These are phyloP conservation scores for Trypanosoma rangeli DNA, from an alignment of 208 protist species.

Conservation along the genomic window DNA sequence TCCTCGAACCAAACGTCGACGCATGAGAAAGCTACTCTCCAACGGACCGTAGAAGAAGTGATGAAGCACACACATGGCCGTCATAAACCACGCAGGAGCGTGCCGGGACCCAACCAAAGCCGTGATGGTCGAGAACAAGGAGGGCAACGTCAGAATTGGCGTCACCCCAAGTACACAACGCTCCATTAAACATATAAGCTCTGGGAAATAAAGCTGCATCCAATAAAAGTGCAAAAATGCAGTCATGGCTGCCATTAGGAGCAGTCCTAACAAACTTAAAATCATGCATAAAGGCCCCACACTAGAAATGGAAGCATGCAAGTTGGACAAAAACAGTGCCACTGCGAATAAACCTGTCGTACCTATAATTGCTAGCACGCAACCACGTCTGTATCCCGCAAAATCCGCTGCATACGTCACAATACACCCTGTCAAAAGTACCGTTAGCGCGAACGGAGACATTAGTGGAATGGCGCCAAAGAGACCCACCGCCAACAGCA, in stretches of 20 bases:
- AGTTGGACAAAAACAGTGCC: constrained; percentile 72
- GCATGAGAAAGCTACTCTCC: constrained; percentile 75
- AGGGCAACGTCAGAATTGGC: constrained; percentile 67
- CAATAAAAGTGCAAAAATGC: constrained; percentile 81
- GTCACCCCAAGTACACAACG: constrained; percentile 57
- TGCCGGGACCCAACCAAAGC: constrained; percentile 69
- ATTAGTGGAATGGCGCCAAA: constrained; percentile 82
- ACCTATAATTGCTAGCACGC: constrained; percentile 49
- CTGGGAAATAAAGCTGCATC: constrained; percentile 73
- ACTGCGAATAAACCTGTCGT: constrained; percentile 44
- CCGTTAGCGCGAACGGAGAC: constrained; percentile 58
- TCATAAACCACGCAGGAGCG: constrained; percentile 63
- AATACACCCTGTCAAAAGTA: constrained; percentile 60
- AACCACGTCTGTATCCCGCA: constrained; percentile 59
- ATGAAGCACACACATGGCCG: constrained; percentile 59
- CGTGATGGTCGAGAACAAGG: constrained; percentile 58
- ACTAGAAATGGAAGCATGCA: constrained; percentile 48
- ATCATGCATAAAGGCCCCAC: constrained; percentile 75
- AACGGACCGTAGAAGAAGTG: constrained; percentile 73
- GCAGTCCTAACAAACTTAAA: constrained; percentile 42
- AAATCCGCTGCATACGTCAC: constrained; percentile 82
- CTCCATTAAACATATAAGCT: constrained; percentile 68
- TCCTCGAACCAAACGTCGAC: not conserved
- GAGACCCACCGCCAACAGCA: constrained; percentile 57
- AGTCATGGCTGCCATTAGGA: constrained; percentile 38